A percentile compares a stretch with the other conserved stretches of the same genome.
Evolutionary conservation across 306 rosid species (phyloP).

Genomic region (Purshia tridentata): DNA sequence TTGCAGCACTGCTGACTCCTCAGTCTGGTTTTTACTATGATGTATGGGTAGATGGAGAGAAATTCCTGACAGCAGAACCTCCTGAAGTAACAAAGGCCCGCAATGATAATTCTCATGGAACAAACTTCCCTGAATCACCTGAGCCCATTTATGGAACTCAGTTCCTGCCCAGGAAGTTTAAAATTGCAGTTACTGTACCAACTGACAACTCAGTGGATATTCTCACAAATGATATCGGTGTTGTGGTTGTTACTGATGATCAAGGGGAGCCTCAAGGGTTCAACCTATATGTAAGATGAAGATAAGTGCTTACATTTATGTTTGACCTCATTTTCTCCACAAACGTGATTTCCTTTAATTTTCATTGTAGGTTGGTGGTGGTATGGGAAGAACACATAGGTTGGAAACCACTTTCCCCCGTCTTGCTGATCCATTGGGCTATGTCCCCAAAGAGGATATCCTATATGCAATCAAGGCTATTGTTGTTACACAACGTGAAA

Average conservation of each 20-base stretch:
- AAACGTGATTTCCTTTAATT: slow-evolving; percentile 25
- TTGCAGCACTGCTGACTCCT: slow-evolving; percentile 85
- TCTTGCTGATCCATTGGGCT: slow-evolving; percentile 83
- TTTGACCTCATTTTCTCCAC: slow-evolving; percentile 5
- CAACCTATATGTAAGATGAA: slow-evolving; percentile 80
- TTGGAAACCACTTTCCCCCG: slow-evolving; percentile 83
- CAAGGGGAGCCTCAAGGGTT: slow-evolving; percentile 87
- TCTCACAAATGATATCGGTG: slow-evolving; percentile 89
- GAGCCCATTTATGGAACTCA: slow-evolving; percentile 98
- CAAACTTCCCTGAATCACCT: slow-evolving; percentile 82
- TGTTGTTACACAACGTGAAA: slow-evolving; percentile 90
- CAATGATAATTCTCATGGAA: slow-evolving; percentile 88
- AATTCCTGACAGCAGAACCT: slow-evolving; percentile 71
- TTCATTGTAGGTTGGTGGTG: slow-evolving; percentile 91
- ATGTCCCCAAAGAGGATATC: slow-evolving; percentile 92
- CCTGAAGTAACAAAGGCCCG: slow-evolving; percentile 83
- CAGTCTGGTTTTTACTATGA: slow-evolving; percentile 98
- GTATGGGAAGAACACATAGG: slow-evolving; percentile 99
- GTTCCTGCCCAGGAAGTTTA: slow-evolving; percentile 95
- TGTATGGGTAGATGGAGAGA: slow-evolving; percentile 96
- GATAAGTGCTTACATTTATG: background rate
- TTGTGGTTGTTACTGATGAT: slow-evolving; percentile 74
- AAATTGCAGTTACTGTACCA: slow-evolving; percentile 96
- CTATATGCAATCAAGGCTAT: slow-evolving; percentile 92
- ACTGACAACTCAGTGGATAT: slow-evolving; percentile 93